Evolutionary conservation across 768 basidiomycete genomes (phyloP), one percentile per base, ranked within the genome.

Genomic region (Pleurotus cornucopiae): DNA sequence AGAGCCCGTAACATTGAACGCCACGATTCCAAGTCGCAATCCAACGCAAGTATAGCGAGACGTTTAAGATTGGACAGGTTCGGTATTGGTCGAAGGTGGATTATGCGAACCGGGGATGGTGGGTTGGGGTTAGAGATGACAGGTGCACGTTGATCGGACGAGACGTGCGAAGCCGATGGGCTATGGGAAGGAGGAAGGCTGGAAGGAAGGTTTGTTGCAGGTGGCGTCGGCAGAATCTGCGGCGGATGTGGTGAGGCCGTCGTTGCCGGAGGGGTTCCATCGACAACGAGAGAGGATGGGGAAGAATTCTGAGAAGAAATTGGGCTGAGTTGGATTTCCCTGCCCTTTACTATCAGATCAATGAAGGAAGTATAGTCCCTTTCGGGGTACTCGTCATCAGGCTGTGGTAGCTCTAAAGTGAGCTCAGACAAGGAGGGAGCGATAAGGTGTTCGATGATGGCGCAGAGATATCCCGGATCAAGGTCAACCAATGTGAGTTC

Each of bases 401-500:
- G 78, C 26, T 81, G 80, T n/a, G 79, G 77, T 16, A 84, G 70
- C 61, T 80, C 76, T 60, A 84, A 71, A 38, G 72, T 69, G 20
- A 86, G 76, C 37, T 63, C 67, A 49, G 67, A 65, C 34, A 84
- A 63, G 38, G 62, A 68, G 11, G 83, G 83, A 44, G 81, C 68
- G 52, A 69, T 61, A 14, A 86, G 68, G 26, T 74, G 73, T 38
- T 73, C 70, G 61, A 85, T 66, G 48, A 84, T 64, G 13, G 64
- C 66, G 58, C 74, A 72, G 43, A 83, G 71, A 62, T 83, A 80
- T 57, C 78, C 78, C 1, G 78, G 75, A 64, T 84, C 83, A 56
- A 85, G 68, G 66, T 84, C 81, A 5, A 76, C 78, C 16, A 86
- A 69, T 26, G 71, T 70, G 40, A 86, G 71, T 43, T 77, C 78